These are phyloP conservation scores for Physocladia obscura DNA, from an alignment of 192 early-diverging fungal species.

Conservation along the genomic window DNA sequence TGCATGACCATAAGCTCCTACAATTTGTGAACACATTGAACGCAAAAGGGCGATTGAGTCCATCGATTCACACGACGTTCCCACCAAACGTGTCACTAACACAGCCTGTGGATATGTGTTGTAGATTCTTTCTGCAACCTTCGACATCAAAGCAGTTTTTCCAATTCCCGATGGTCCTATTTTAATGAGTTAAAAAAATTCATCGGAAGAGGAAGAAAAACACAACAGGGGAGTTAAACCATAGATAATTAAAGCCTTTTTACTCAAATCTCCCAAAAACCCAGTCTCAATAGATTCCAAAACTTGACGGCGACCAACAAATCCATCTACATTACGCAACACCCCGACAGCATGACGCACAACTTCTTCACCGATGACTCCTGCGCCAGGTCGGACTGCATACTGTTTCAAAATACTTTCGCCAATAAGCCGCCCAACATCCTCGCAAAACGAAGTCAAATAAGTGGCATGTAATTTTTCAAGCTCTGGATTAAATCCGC, in stretches of 20 bases:
- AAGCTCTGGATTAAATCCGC: constrained; percentile 13
- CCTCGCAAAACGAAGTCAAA: constrained; percentile 22
- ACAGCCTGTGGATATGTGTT: not conserved
- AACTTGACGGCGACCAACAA: constrained; percentile 19
- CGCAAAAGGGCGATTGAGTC: constrained; percentile 25
- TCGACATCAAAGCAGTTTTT: constrained; percentile 24
- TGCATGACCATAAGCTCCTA: constrained; percentile 11
- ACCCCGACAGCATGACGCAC: constrained; percentile 11
- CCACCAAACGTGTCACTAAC: constrained; percentile 21
- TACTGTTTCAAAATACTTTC: constrained; percentile 30
- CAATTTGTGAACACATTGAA: constrained; percentile 28
- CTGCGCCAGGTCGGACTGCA: not conserved
- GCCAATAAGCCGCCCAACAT: constrained; percentile 16
- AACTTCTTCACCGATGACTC: constrained; percentile 14
- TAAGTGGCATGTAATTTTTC: constrained; percentile 23
- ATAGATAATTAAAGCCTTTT: constrained; percentile 19
- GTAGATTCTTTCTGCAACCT: constrained; percentile 3
- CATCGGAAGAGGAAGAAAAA: not conserved
- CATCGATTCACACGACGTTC: constrained; percentile 3
- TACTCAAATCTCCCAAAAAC: constrained; percentile 2
- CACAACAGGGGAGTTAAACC: constrained; percentile 2
- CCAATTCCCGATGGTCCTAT: constrained; percentile 28
- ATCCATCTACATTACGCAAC: constrained; percentile 10
- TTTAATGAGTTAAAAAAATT: not conserved
- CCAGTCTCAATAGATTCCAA: not conserved